Conservation (phyloP, 202 grass and related monocot genomes). For the Setaria italica region DNA sequence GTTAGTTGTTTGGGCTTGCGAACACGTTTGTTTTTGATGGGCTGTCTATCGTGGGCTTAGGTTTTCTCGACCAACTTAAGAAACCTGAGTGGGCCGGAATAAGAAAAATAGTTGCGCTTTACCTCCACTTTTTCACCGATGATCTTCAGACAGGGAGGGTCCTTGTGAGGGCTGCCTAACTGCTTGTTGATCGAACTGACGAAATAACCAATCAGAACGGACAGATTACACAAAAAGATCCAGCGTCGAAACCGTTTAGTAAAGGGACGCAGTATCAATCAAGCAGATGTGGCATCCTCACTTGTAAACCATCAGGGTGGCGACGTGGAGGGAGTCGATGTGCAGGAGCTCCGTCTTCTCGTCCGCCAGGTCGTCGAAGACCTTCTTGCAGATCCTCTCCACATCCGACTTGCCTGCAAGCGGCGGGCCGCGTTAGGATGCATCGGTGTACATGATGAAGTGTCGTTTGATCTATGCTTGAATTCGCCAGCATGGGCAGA, state of each 20-base stretch:
- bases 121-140: constrained; percentile 45
- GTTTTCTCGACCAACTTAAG: not conserved
- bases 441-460: not conserved
- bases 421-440: not conserved
- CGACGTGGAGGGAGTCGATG: constrained; percentile 56
- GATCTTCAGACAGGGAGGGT: constrained; percentile 53
- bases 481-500: not conserved
- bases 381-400: constrained; percentile 54
- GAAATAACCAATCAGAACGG: not conserved
- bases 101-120: not conserved
- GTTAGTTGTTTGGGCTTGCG: not conserved
- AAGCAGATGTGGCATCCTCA: constrained; percentile 15
- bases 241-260: not conserved
- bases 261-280: not conserved
- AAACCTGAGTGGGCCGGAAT: not conserved
- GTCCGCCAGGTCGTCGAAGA: constrained; percentile 55
- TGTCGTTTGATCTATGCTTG: no score
- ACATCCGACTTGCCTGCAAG: constrained; percentile 65
- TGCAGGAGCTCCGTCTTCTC: constrained; percentile 28
- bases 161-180: constrained; percentile 68
- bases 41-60: not conserved
- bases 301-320: constrained; percentile 83
- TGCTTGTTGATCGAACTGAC: constrained; percentile 76
- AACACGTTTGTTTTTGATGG: not conserved
- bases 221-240: not conserved